phyloP scores from a whole-genome alignment of 805 yeast genomes.

The Hanseniaspora thailandica region DNA sequence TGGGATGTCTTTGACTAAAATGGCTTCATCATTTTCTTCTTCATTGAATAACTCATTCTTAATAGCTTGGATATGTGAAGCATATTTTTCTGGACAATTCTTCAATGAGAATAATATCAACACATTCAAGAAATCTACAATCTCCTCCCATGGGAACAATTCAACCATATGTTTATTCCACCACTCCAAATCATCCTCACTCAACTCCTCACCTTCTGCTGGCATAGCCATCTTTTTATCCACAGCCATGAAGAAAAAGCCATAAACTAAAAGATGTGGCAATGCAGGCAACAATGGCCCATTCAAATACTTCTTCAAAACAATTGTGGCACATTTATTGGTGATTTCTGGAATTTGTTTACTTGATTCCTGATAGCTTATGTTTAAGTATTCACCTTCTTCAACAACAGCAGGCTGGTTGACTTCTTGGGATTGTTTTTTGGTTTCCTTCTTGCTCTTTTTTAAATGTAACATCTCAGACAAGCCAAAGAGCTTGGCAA shows the following conservation, averaged over 20 bases:
- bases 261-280: constrained; percentile 67
- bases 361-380: constrained; percentile 18
- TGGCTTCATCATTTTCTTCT: background rate
- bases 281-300: constrained; percentile 60
- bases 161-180: constrained; percentile 33
- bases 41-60: constrained; percentile 38
- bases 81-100: constrained; percentile 17
- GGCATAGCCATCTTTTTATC: constrained; percentile 47
- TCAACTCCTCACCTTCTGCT: background rate
- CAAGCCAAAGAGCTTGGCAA: constrained; percentile 59
- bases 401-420: background rate
- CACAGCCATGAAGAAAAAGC: constrained; percentile 55
- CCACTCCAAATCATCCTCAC: constrained; percentile 17
- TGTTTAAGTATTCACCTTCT: constrained; percentile 16
- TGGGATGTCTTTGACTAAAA: constrained; percentile 32
- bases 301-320: constrained; percentile 49
- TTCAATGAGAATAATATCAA: constrained; percentile 32
- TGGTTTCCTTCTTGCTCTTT: constrained; percentile 58
- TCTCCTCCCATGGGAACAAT: constrained; percentile 57
- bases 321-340: constrained; percentile 55
- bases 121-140: constrained; percentile 53
- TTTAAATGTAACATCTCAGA: constrained; percentile 63
- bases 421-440: constrained; percentile 21
- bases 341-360: constrained; percentile 37
- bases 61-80: constrained; percentile 40